phyloP scores from a whole-genome alignment of 176 grass and related monocot species.

The Carex myosuroides region DNA sequence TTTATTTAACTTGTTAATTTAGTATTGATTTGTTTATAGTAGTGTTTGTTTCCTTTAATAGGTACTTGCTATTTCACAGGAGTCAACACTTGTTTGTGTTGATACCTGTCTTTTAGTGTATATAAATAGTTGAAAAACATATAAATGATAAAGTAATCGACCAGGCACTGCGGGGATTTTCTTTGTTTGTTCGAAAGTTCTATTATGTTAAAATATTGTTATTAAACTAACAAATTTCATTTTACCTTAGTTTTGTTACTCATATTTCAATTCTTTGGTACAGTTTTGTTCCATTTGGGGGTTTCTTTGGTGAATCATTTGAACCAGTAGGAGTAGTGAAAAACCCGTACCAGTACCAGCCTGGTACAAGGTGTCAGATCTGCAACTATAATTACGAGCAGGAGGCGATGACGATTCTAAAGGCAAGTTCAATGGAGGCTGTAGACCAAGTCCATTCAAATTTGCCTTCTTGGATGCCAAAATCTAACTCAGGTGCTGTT shows the following conservation, averaged over 20 bases:
- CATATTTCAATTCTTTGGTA: conserved; percentile 29
- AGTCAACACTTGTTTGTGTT: not conserved
- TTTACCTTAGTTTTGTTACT: no score
- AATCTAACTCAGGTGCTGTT: conserved; percentile 34
- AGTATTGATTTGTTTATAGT: not conserved
- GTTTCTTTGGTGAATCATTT: conserved; percentile 32
- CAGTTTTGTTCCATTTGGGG: conserved; percentile 59
- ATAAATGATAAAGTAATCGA: not conserved
- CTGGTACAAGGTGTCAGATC: conserved; percentile 43
- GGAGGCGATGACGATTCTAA: conserved; percentile 55
- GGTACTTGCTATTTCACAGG: not conserved
- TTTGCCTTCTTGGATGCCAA: conserved; percentile 52
- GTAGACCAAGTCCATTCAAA: conserved; percentile 36
- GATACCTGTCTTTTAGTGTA: not conserved
- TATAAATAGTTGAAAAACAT: not conserved
- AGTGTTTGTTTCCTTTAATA: not conserved
- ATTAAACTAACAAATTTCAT: not conserved
- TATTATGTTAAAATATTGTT: not conserved
- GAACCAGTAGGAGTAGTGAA: conserved; percentile 23
- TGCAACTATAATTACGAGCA: conserved; percentile 76
- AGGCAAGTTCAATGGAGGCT: conserved; percentile 35
- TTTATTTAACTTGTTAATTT: not conserved
- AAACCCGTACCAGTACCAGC: conserved; percentile 38
- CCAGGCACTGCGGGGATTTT: not conserved
- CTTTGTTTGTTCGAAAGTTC: not conserved